These are phyloP conservation scores for Henckelia pumila DNA, from an alignment of 257 asterid species.

Conservation along the genomic window DNA sequence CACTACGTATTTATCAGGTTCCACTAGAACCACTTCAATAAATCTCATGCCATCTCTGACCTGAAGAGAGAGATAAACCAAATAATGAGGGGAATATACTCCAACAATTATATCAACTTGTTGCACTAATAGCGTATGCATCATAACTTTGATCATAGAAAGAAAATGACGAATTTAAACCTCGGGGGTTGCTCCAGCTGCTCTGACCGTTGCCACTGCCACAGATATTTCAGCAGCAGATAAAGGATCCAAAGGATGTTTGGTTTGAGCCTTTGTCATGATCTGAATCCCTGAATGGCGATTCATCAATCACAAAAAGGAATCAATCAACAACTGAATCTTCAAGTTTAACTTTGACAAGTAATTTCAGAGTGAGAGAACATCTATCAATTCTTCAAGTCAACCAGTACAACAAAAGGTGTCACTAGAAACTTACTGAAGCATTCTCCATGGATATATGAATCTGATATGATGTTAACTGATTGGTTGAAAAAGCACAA, in stretches of 20 bases:
- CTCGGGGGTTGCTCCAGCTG: slow-evolving; percentile 99
- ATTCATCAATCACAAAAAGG: slow-evolving; percentile 7
- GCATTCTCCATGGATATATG: neutral
- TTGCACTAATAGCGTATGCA: slow-evolving; percentile 15
- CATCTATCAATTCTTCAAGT: slow-evolving; percentile 20
- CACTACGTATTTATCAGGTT: slow-evolving; percentile 85
- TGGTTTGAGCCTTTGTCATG: slow-evolving; percentile 68
- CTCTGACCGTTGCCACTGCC: slow-evolving; percentile 91
- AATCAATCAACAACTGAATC: slow-evolving; percentile 20
- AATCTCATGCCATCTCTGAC: slow-evolving; percentile 96
- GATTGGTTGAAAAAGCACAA: too few relatives aligned
- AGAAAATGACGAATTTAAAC: slow-evolving; percentile 34
- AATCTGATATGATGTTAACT: neutral
- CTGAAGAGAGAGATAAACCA: slow-evolving; percentile 38
- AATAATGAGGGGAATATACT: neutral
- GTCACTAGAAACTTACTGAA: neutral
- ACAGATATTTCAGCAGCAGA: slow-evolving; percentile 88
- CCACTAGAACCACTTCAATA: slow-evolving; percentile 86
- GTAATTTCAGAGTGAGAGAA: slow-evolving; percentile 4
- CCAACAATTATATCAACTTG: neutral
- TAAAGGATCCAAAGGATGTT: slow-evolving; percentile 94
- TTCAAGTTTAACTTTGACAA: neutral
- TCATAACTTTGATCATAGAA: slow-evolving; percentile 6
- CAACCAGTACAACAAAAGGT: slow-evolving; percentile 7
- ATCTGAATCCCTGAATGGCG: slow-evolving; percentile 51